These are phyloP conservation scores for Lasiodiplodia theobromae DNA, from an alignment of 2,329 filamentous ascomycete species.

Conservation along the genomic window DNA sequence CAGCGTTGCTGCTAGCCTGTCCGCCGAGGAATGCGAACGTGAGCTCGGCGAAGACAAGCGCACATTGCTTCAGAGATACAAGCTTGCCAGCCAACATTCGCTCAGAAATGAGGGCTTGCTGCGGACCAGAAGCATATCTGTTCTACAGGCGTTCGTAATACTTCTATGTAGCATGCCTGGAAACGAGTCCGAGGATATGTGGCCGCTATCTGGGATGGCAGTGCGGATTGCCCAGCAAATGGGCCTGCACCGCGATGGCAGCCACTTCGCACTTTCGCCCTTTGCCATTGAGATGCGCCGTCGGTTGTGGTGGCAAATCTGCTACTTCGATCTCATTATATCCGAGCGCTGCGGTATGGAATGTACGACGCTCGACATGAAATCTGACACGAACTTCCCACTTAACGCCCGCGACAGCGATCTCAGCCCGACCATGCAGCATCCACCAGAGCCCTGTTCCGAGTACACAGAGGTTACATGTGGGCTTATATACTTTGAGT, in stretches of 20 bases:
- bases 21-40: background rate
- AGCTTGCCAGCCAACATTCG: background rate
- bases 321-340: background rate
- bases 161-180: background rate
- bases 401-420: background rate
- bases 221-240: constrained; percentile 63
- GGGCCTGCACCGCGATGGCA: constrained; percentile 62
- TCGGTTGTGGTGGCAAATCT: constrained; percentile 45
- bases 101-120: background rate
- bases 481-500: too few species aligned
- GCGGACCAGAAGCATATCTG: background rate
- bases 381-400: background rate
- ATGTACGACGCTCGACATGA: background rate
- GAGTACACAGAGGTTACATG: too few species aligned
- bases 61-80: background rate
- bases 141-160: background rate
- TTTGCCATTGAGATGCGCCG: constrained; percentile 49
- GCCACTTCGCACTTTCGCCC: constrained; percentile 37
- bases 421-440: background rate
- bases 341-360: background rate
- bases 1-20: too few species aligned
- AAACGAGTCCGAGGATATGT: constrained; percentile 33
- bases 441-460: background rate
- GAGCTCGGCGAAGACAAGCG: background rate
- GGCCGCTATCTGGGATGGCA: constrained; percentile 36